These are phyloP conservation scores for Lycium ferocissimum DNA, from an alignment of 257 asterid genomes.

Conservation along the genomic window DNA sequence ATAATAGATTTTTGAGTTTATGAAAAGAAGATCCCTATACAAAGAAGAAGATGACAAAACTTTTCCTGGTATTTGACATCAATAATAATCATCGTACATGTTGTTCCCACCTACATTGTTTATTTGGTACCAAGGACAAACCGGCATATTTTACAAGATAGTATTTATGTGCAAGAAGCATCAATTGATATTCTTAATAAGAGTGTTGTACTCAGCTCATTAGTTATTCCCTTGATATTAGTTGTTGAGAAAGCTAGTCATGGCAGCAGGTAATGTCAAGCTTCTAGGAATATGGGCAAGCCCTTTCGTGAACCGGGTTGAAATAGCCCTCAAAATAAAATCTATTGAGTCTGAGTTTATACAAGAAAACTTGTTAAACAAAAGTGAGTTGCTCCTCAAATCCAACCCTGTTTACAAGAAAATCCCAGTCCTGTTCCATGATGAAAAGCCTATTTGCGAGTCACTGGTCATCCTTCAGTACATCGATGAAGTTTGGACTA, in stretches of 20 bases:
- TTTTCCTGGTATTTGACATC: neutral
- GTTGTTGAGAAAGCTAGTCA: neutral
- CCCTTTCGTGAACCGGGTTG: slow-evolving; percentile 36
- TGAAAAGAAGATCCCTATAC: too few relatives aligned
- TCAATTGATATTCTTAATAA: neutral
- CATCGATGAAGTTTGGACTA: slow-evolving; percentile 47
- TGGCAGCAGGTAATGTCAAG: slow-evolving; percentile 29
- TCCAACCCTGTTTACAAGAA: slow-evolving; percentile 47
- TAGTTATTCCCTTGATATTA: neutral
- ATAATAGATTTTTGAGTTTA: neutral
- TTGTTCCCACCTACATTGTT: neutral
- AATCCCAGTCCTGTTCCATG: slow-evolving; percentile 48
- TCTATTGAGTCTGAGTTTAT: slow-evolving; percentile 34
- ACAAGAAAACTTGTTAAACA: slow-evolving; percentile 19
- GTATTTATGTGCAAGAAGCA: neutral
- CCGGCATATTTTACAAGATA: neutral
- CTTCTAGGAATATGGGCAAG: slow-evolving; percentile 32
- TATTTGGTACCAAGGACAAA: neutral
- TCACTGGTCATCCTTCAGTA: slow-evolving; percentile 47
- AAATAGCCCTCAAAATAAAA: slow-evolving; percentile 48
- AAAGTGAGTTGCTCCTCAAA: slow-evolving; percentile 50
- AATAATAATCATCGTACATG: neutral
- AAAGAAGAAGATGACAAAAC: neutral
- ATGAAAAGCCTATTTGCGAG: slow-evolving; percentile 39
- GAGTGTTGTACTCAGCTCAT: neutral